Evolutionary conservation across 73 alveolate species (phyloP).

Genomic region (Paramecium sexaurelia): DNA sequence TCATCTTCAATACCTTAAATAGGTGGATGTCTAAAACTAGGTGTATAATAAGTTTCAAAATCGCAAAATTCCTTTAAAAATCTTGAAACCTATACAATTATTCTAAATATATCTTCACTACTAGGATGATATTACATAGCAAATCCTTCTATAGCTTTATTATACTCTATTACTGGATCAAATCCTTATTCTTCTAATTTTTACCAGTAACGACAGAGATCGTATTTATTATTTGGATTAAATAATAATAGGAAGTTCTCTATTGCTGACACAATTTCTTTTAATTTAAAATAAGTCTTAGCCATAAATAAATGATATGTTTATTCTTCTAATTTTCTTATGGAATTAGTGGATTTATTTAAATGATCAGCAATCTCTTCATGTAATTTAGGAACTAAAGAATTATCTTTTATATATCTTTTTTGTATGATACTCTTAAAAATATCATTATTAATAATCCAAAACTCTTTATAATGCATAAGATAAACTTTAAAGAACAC

Average conservation of each 20-base stretch:
- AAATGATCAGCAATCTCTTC: constrained; percentile 62
- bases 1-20: constrained; percentile 72
- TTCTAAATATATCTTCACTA: constrained; percentile 76
- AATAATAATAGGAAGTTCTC: constrained; percentile 60
- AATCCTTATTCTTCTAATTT: constrained; percentile 72
- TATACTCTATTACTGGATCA: constrained; percentile 82
- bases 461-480: constrained; percentile 47
- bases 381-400: not conserved
- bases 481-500: constrained; percentile 63
- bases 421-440: constrained; percentile 34
- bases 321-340: constrained; percentile 63
- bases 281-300: constrained; percentile 57
- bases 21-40: constrained; percentile 83
- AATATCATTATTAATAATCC: constrained; percentile 69
- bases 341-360: constrained; percentile 62
- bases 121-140: constrained; percentile 76
- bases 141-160: constrained; percentile 81
- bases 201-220: constrained; percentile 82
- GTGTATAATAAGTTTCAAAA: constrained; percentile 76
- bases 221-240: constrained; percentile 76
- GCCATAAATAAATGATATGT: constrained; percentile 68
- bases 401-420: constrained; percentile 20
- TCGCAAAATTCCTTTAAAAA: constrained; percentile 80
- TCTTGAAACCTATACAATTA: constrained; percentile 73
- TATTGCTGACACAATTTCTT: constrained; percentile 64